A percentile compares a stretch with the other conserved stretches of the same genome.
Evolutionary conservation across 2,329 filamentous ascomycete species (phyloP).

Genomic region (Cladosporium sp.): DNA sequence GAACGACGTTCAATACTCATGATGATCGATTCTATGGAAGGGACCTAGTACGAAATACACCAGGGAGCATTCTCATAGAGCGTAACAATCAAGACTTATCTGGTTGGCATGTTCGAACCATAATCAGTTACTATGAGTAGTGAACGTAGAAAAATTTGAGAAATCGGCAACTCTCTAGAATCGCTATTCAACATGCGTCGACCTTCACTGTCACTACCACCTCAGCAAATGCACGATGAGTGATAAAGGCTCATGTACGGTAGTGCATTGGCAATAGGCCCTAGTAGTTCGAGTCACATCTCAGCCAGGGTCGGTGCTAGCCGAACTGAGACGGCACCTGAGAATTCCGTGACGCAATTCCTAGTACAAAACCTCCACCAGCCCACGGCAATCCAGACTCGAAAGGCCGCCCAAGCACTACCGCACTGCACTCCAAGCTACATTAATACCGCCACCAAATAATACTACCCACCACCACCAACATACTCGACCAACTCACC

Average conservation of each 20-base stretch:
- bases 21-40: too few relatives aligned
- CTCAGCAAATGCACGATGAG: background rate
- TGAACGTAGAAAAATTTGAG: too few relatives aligned
- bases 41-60: too few relatives aligned
- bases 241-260: background rate
- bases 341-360: conserved; percentile 11
- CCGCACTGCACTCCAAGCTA: background rate
- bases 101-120: too few relatives aligned
- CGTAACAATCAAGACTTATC: too few relatives aligned
- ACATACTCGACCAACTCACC: background rate
- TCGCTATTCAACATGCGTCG: background rate
- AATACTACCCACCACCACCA: background rate
- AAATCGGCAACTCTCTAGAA: too few relatives aligned
- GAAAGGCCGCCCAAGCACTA: background rate
- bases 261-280: background rate
- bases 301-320: conserved; percentile 3
- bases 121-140: too few relatives aligned
- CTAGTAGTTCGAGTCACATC: conserved; percentile 7
- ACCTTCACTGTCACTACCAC: background rate
- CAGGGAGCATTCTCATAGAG: too few relatives aligned
- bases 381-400: conserved; percentile 1
- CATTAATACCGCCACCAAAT: background rate
- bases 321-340: background rate
- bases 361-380: conserved; percentile 8
- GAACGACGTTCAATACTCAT: too few relatives aligned